Conservation (phyloP, 2,329 filamentous ascomycete genomes). For the Hymenoscyphus salicellus region DNA sequence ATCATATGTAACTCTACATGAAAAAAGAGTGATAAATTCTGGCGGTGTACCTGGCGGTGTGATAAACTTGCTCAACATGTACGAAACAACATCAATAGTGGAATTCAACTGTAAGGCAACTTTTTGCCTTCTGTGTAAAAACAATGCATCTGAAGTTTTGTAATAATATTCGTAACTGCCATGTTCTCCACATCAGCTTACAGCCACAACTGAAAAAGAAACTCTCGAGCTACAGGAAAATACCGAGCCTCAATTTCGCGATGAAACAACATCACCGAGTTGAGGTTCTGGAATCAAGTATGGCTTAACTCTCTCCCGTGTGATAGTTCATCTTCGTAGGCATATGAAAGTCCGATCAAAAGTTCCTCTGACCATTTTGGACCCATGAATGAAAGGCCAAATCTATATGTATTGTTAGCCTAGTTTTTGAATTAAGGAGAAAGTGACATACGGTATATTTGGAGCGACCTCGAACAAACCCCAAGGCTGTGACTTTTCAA, state of each 20-base stretch:
- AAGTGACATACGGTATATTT: conserved; percentile 42
- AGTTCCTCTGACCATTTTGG: conserved; percentile 57
- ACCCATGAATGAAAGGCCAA: conserved; percentile 64
- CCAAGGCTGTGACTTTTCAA: conserved; percentile 43
- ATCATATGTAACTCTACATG: too few relatives aligned
- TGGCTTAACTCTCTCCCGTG: conserved; percentile 46
- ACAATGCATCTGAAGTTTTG: not conserved
- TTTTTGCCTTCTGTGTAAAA: not conserved
- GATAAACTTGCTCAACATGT: not conserved
- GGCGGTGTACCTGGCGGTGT: not conserved
- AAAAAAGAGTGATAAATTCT: too few relatives aligned
- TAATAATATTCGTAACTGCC: too few relatives aligned
- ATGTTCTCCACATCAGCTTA: too few relatives aligned
- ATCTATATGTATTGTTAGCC: conserved; percentile 34
- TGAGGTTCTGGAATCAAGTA: conserved; percentile 32
- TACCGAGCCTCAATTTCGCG: not conserved
- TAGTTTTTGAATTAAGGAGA: not conserved
- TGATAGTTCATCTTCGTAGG: conserved; percentile 53
- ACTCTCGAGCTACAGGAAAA: not conserved
- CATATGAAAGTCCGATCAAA: conserved; percentile 64
- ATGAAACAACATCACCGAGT: not conserved
- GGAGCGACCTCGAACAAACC: conserved; percentile 52
- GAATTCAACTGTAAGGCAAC: not conserved
- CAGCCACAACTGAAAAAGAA: not conserved
- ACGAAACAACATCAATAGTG: too few relatives aligned